Conservation (phyloP, 371 early-diverging fungal genomes). For the Mortierella sp. region DNA sequence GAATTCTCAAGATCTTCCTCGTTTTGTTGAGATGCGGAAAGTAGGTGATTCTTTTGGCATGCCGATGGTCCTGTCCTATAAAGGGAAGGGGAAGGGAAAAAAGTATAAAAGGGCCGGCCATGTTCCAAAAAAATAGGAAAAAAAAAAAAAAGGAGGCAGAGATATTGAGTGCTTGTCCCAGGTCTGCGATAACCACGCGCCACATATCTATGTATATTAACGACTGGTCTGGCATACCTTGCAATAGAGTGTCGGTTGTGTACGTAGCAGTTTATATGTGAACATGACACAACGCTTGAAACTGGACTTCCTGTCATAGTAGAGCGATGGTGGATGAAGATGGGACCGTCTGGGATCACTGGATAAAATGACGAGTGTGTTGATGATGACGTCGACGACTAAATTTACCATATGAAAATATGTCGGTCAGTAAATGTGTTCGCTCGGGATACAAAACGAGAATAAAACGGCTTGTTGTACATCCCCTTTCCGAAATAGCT, state of each 20-base stretch:
- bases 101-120: neutral
- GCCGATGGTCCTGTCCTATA: slow-evolving; percentile 3
- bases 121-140: neutral
- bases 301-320: slow-evolving; percentile 30
- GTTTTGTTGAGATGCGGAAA: neutral
- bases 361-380: slow-evolving; percentile 19
- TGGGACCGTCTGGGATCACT: slow-evolving; percentile 46
- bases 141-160: neutral
- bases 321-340: slow-evolving; percentile 55
- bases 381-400: slow-evolving; percentile 5
- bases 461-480: neutral
- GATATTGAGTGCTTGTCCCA: neutral
- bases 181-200: too few relatives aligned
- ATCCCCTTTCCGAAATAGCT: neutral
- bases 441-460: neutral
- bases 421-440: neutral
- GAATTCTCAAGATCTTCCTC: neutral
- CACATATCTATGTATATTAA: too few relatives aligned
- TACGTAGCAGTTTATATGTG: slow-evolving; percentile 34
- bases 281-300: slow-evolving; percentile 14
- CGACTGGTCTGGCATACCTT: slow-evolving; percentile 8
- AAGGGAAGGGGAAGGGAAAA: neutral
- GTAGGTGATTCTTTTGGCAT: slow-evolving; percentile 23
- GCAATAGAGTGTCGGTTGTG: slow-evolving; percentile 18
- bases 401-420: neutral